phyloP scores from a whole-genome alignment of 257 asterid species.

The Petrea volubilis region DNA sequence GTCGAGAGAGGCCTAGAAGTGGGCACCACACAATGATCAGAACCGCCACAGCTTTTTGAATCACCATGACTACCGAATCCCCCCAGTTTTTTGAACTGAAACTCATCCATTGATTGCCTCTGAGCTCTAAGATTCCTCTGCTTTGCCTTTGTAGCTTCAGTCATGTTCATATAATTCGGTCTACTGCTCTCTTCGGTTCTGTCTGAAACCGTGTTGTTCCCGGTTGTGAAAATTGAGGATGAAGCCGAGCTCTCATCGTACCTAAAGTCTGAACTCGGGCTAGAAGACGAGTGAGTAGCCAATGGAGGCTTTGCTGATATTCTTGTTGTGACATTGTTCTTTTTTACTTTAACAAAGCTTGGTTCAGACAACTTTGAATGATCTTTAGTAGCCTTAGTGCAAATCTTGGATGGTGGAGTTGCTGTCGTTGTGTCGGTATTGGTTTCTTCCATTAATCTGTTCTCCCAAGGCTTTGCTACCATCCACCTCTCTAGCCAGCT shows the following conservation, averaged over 20 bases:
- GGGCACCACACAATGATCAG: constrained; percentile 35
- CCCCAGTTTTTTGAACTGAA: constrained; percentile 63
- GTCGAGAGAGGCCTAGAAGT: constrained; percentile 43
- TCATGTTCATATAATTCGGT: constrained; percentile 88
- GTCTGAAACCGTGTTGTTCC: constrained; percentile 59
- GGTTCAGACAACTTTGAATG: constrained; percentile 47
- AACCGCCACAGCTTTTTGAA: constrained; percentile 50
- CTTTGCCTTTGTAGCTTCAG: constrained; percentile 87
- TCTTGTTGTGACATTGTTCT: constrained; percentile 69
- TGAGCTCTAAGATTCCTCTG: constrained; percentile 60
- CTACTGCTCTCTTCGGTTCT: constrained; percentile 54
- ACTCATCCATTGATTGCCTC: constrained; percentile 81
- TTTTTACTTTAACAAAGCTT: constrained; percentile 50
- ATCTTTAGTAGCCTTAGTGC: constrained; percentile 29
- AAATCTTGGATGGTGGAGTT: constrained; percentile 35
- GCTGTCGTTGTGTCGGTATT: constrained; percentile 11
- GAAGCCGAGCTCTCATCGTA: constrained; percentile 77
- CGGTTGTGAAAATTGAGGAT: constrained; percentile 77
- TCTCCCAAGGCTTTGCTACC: constrained; percentile 99
- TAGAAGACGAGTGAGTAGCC: constrained; percentile 62
- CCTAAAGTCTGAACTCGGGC: constrained; percentile 80
- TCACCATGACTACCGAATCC: constrained; percentile 44
- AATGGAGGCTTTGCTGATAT: constrained; percentile 72
- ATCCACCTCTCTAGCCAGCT: constrained; percentile 98
- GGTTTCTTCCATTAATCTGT: constrained; percentile 67